Evolutionary conservation across 1,284 basidiomycete genomes (phyloP), one percentile per base, ranked within the genome.

Genomic region (Boletus albobrunnescens): DNA sequence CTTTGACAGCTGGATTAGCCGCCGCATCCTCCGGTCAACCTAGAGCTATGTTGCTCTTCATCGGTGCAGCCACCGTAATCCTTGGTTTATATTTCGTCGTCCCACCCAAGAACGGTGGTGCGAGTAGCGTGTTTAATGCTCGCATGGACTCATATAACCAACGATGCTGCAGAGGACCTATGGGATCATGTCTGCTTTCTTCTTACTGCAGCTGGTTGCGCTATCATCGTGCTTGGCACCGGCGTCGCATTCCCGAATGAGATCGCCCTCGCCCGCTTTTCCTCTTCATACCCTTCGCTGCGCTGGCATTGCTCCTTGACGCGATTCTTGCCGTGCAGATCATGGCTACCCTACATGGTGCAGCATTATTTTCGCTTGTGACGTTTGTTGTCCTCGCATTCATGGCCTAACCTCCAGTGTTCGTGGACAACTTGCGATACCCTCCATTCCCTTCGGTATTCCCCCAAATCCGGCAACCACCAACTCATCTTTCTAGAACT

Each of bases 11-110:
- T 9, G 43, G 46, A 17, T 30, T 47, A 11, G 17, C n/a, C 19
- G 46, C 33, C 9, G 27, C 46, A 6, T 46, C 33, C 13, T n/a
- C 33, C 22, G n/a, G 30, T 27, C 42, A 46, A 4, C 46, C 46
- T 13, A 24, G 6, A 7, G 46, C 43, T 1, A 10, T 3, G 13
- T n/a, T 47, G 10, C 16, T 47, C 27, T 47, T 47, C 9, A 20
- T 36, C 16, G 26, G 42, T 13, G 46, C 42, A 6, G 26, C 33
- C 4, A 47, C 22, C 7, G 43, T 47, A 3, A n/a, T 28, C 12
- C 2, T 46, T 6, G 26, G 26, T 16, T 14, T 46, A 9, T 46
- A 31, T 36, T 46, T 46, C 14, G 27, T 47, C 3, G 22, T 30
- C 13, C 33, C 43, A 24, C 33, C 33, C 3, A 24, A 8, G 22